phyloP scores from a whole-genome alignment of 2,329 filamentous ascomycete species.

The Coniella lustricola region DNA sequence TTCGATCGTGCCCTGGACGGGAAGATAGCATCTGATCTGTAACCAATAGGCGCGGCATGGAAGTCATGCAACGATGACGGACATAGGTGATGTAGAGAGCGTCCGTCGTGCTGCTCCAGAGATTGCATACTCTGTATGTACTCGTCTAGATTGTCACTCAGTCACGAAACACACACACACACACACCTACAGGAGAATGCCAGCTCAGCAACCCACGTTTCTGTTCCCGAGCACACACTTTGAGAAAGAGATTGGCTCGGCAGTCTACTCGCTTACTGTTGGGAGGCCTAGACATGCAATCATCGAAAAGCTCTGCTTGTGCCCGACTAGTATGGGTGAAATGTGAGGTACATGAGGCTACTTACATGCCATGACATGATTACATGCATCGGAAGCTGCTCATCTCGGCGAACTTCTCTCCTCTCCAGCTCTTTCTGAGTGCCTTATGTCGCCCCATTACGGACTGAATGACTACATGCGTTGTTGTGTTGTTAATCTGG shows the following conservation, averaged over 20 bases:
- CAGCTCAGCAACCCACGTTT: slow-evolving; percentile 8
- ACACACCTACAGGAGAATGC: neutral
- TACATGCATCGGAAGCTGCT: too few relatives aligned
- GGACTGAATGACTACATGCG: too few relatives aligned
- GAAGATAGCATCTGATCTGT: neutral
- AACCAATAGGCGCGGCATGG: neutral
- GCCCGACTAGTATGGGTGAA: slow-evolving; percentile 12
- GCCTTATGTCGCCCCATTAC: too few relatives aligned
- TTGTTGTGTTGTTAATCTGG: too few relatives aligned
- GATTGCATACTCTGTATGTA: neutral
- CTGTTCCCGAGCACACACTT: neutral
- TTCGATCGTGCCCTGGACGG: neutral
- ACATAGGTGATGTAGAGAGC: neutral
- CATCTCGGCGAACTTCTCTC: neutral
- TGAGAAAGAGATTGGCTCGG: slow-evolving; percentile 8
- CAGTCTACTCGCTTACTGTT: slow-evolving; percentile 1
- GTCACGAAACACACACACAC: too few relatives aligned
- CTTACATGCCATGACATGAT: too few relatives aligned
- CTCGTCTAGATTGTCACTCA: neutral
- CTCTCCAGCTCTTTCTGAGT: too few relatives aligned
- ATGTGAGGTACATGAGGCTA: slow-evolving; percentile 3
- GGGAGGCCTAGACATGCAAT: neutral
- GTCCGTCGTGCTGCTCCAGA: neutral
- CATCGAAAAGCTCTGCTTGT: slow-evolving; percentile 1
- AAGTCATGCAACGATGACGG: neutral